Conservation (phyloP, 352 stramenopile genomes). For the Phytophthora brassicae region DNA sequence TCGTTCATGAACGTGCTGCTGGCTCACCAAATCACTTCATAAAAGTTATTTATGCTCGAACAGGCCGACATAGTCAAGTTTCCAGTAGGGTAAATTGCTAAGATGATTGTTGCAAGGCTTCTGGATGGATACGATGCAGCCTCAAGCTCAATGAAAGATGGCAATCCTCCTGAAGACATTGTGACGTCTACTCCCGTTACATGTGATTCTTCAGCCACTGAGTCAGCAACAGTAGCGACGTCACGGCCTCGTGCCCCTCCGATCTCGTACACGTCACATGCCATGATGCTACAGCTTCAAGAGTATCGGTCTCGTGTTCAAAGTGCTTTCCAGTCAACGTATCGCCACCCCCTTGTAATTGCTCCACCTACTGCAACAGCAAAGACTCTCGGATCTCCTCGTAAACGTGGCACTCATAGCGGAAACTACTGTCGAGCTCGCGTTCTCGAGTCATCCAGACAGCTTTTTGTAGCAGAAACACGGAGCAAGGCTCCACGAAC, state of each 20-base stretch:
- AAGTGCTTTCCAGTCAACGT: conserved; percentile 51
- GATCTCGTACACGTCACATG: conserved; percentile 47
- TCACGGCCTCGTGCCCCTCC: conserved; percentile 20
- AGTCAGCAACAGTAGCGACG: not conserved
- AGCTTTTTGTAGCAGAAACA: conserved; percentile 30
- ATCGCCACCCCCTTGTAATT: conserved; percentile 36
- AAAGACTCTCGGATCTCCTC: conserved; percentile 4
- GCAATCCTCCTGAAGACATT: not conserved
- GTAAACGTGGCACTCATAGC: conserved; percentile 15
- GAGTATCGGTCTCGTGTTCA: conserved; percentile 55
- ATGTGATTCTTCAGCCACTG: not conserved
- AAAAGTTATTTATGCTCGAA: conserved; percentile 10
- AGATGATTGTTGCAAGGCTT: conserved; percentile 27
- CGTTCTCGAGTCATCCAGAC: conserved; percentile 43
- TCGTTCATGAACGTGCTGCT: not conserved
- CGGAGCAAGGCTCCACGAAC: not conserved
- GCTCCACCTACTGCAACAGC: not conserved
- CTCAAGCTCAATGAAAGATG: not conserved
- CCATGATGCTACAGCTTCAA: conserved; percentile 64
- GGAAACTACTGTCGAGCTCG: conserved; percentile 43
- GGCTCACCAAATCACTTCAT: not conserved
- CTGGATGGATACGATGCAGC: conserved; percentile 22
- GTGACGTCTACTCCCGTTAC: not conserved
- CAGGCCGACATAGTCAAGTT: not conserved
- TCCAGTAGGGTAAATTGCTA: not conserved